Conservation (phyloP, 2,329 filamentous ascomycete genomes). For the Biscogniauxia sp. region DNA sequence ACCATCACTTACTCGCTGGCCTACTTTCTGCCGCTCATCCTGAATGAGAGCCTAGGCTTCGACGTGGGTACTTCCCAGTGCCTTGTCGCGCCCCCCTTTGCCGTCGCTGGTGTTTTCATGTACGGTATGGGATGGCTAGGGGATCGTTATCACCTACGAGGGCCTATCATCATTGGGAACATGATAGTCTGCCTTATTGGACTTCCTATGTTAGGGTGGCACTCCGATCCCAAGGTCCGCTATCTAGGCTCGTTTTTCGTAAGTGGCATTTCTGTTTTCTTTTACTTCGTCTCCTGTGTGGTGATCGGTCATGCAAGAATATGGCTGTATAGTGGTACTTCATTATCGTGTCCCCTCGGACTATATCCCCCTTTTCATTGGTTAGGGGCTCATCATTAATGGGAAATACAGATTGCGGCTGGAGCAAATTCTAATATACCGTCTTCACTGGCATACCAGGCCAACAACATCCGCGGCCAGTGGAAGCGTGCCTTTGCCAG, state of each 20-base stretch:
- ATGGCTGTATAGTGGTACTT: too few species aligned
- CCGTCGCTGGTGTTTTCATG: slow-evolving; percentile 63
- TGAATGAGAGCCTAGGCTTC: slow-evolving; percentile 63
- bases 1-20: slow-evolving; percentile 73
- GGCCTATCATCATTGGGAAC: slow-evolving; percentile 65
- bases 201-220: slow-evolving; percentile 70
- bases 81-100: slow-evolving; percentile 68
- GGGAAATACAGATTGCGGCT: slow-evolving; percentile 51
- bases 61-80: slow-evolving; percentile 63
- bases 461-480: slow-evolving; percentile 84
- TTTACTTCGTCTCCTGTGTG: too few species aligned
- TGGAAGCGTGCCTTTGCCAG: slow-evolving; percentile 84
- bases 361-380: neutral
- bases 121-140: slow-evolving; percentile 58
- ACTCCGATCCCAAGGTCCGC: slow-evolving; percentile 51
- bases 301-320: too few species aligned
- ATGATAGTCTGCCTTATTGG: slow-evolving; percentile 65
- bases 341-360: too few species aligned
- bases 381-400: neutral
- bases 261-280: neutral
- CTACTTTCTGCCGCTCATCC: slow-evolving; percentile 77
- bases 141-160: slow-evolving; percentile 65
- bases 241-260: slow-evolving; percentile 72
- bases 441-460: slow-evolving; percentile 73
- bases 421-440: slow-evolving; percentile 79